Conservation (phyloP, 1,284 basidiomycete genomes). For the Puccinia coronata region DNA sequence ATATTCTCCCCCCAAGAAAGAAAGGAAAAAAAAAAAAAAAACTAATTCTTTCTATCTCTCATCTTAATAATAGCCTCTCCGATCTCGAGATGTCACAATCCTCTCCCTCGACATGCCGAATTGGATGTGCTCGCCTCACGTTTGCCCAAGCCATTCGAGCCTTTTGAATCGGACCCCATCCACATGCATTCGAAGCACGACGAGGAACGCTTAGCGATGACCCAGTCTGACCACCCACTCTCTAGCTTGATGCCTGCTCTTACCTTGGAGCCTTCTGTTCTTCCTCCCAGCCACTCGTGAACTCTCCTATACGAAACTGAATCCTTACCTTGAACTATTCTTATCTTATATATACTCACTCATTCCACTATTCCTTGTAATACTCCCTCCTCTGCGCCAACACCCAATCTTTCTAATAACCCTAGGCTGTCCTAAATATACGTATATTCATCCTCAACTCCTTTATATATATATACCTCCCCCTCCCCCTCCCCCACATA, state of each 20-base stretch:
- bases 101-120: conserved; percentile 23
- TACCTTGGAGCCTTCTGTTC: not conserved
- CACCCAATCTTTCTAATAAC: not conserved
- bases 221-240: not conserved
- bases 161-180: not conserved
- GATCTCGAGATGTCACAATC: conserved; percentile 39
- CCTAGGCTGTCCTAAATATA: too few species aligned
- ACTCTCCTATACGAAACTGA: not conserved
- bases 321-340: conserved; percentile 2
- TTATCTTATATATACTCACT: too few species aligned
- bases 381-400: not conserved
- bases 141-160: conserved; percentile 10
- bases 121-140: conserved; percentile 20
- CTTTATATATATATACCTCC: too few species aligned
- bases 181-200: too few species aligned
- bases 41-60: not conserved
- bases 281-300: not conserved
- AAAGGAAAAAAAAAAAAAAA: too few species aligned
- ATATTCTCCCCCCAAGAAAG: too few species aligned
- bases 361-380: conserved; percentile 12
- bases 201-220: too few species aligned
- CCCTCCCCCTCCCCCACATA: too few species aligned
- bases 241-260: not conserved
- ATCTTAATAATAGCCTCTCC: conserved; percentile 21
- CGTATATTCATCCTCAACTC: too few species aligned